Evolutionary conservation across 495 filamentous ascomycete genomes (phyloP).

Genomic region (Lepidopterella palustris): DNA sequence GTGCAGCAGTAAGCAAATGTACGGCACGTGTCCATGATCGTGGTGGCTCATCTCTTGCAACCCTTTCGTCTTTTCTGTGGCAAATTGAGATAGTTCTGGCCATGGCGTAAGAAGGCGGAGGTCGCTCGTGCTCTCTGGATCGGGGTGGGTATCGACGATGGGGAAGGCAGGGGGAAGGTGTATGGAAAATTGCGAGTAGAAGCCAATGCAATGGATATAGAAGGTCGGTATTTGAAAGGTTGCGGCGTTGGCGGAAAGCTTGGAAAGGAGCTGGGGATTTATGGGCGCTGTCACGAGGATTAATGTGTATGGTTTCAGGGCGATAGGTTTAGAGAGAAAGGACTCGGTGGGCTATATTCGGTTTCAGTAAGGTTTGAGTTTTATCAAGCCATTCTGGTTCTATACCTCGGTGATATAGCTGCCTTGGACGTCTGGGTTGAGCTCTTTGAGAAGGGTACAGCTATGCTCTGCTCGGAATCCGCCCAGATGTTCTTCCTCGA

Average conservation of each 20-base stretch:
- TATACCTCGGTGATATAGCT: conserved; percentile 46
- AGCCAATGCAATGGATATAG: conserved; percentile 79
- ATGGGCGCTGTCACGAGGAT: conserved; percentile 72
- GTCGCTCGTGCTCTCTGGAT: conserved; percentile 76
- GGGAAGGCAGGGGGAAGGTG: conserved; percentile 71
- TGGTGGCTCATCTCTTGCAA: conserved; percentile 69
- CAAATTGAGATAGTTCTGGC: conserved; percentile 68
- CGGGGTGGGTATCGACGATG: conserved; percentile 96
- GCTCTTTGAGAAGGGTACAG: conserved; percentile 68
- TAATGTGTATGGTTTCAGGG: conserved; percentile 57
- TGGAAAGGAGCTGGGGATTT: conserved; percentile 45
- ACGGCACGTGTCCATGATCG: conserved; percentile 90
- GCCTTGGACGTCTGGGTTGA: conserved; percentile 93
- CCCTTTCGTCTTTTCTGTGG: conserved; percentile 52
- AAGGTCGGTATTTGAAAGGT: conserved; percentile 66
- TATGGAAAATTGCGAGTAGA: conserved; percentile 77
- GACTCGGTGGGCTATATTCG: conserved; percentile 42
- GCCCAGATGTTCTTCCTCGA: conserved; percentile 71
- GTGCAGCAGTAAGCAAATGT: conserved; percentile 74
- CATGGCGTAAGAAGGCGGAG: conserved; percentile 81
- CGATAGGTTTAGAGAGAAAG: conserved; percentile 33
- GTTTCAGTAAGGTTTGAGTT: conserved; percentile 26
- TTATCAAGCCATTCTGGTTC: neutral
- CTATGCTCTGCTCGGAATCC: conserved; percentile 73
- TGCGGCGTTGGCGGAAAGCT: conserved; percentile 52